Evolutionary conservation across 495 filamentous ascomycete species (phyloP).

Genomic region (Hypoxylon subgilvum): DNA sequence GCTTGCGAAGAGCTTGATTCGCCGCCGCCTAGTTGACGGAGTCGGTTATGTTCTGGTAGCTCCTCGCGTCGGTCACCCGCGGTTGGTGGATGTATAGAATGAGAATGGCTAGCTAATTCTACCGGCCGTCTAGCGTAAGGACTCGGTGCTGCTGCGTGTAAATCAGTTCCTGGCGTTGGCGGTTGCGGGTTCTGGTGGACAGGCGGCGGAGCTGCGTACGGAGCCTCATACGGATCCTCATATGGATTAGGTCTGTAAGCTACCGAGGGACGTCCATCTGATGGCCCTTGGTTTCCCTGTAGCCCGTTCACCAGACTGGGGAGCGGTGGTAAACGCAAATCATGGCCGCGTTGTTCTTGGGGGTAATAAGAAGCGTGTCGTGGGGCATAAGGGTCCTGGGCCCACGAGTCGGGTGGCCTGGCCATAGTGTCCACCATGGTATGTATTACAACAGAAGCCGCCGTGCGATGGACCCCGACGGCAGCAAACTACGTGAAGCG

Average conservation of each 20-base stretch:
- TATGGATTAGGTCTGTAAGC: slow-evolving; percentile 24
- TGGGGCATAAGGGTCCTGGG: slow-evolving; percentile 49
- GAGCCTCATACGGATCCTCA: slow-evolving; percentile 31
- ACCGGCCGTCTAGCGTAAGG: slow-evolving; percentile 37
- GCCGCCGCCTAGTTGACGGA: slow-evolving; percentile 22
- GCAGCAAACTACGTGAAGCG: slow-evolving; percentile 41
- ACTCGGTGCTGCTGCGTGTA: slow-evolving; percentile 32
- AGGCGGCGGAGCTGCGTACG: slow-evolving; percentile 32
- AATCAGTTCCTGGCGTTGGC: slow-evolving; percentile 44
- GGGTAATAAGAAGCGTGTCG: slow-evolving; percentile 47
- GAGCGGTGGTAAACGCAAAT: slow-evolving; percentile 39
- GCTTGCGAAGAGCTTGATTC: slow-evolving; percentile 25
- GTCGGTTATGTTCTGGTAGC: slow-evolving; percentile 32
- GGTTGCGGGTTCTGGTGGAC: slow-evolving; percentile 30
- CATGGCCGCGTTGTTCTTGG: slow-evolving; percentile 43
- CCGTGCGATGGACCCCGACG: slow-evolving; percentile 47
- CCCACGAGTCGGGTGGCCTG: slow-evolving; percentile 50
- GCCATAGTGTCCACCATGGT: slow-evolving; percentile 56
- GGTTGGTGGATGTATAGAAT: slow-evolving; percentile 45
- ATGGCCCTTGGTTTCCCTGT: slow-evolving; percentile 23
- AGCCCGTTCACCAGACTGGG: slow-evolving; percentile 36
- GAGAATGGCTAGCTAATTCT: slow-evolving; percentile 41
- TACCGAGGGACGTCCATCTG: slow-evolving; percentile 30
- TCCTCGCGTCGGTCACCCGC: slow-evolving; percentile 49
- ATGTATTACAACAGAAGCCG: slow-evolving; percentile 51